Conservation (phyloP, 805 yeast species). For the Ogataea paraovalis region DNA sequence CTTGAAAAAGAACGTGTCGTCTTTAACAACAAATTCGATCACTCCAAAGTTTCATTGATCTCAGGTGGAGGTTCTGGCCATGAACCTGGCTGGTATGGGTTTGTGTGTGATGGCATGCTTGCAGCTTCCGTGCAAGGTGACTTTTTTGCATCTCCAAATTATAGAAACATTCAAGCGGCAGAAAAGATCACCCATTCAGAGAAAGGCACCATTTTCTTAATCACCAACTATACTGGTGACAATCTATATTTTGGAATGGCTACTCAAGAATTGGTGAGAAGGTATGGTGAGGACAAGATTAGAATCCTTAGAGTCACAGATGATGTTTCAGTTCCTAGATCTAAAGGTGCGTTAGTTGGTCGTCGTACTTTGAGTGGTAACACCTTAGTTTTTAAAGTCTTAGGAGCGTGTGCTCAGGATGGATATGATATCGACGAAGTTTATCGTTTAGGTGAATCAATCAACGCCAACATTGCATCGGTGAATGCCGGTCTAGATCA, state of each 20-base stretch:
- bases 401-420: slow-evolving; percentile 31
- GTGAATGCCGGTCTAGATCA: slow-evolving; percentile 37
- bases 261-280: slow-evolving; percentile 32
- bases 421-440: slow-evolving; percentile 27
- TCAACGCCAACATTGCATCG: slow-evolving; percentile 30
- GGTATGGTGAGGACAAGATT: slow-evolving; percentile 31
- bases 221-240: slow-evolving; percentile 39
- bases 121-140: slow-evolving; percentile 40
- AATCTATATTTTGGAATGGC: slow-evolving; percentile 39
- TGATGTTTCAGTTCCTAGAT: slow-evolving; percentile 34
- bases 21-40: slow-evolving; percentile 30
- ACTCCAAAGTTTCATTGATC: slow-evolving; percentile 30
- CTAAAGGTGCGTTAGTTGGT: slow-evolving; percentile 32
- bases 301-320: slow-evolving; percentile 30
- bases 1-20: slow-evolving; percentile 37
- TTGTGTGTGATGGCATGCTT: slow-evolving; percentile 37
- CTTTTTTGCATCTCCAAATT: slow-evolving; percentile 39
- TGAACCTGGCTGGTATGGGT: slow-evolving; percentile 40
- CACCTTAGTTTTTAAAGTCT: slow-evolving; percentile 29
- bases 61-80: slow-evolving; percentile 43
- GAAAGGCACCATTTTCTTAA: slow-evolving; percentile 32
- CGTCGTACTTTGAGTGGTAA: slow-evolving; percentile 36
- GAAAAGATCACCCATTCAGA: slow-evolving; percentile 34
- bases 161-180: slow-evolving; percentile 35
- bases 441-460: slow-evolving; percentile 26